Evolutionary conservation across 345 rosid species (phyloP).

Genomic region (Durio zibethinus): DNA sequence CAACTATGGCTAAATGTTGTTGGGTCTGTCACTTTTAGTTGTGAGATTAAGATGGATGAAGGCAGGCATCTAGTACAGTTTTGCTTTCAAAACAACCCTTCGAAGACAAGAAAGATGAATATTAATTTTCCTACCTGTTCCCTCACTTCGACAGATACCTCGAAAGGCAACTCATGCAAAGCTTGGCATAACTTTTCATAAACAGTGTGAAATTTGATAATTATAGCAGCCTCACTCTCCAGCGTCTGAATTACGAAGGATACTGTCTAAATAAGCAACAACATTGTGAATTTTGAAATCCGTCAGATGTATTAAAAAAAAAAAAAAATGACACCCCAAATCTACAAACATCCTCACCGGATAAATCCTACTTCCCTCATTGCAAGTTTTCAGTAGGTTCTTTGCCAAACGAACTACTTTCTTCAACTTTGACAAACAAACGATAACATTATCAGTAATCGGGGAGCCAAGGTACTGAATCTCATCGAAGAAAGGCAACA

Average conservation of each 20-base stretch:
- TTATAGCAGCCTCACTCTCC: slow-evolving; percentile 47
- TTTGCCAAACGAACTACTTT: slow-evolving; percentile 41
- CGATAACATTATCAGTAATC: slow-evolving; percentile 19
- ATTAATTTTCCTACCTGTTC: slow-evolving; percentile 41
- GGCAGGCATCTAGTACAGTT: background rate
- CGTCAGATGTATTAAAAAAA: too few relatives aligned
- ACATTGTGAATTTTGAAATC: background rate
- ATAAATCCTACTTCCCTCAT: slow-evolving; percentile 75
- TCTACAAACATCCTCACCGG: slow-evolving; percentile 34
- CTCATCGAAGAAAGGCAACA: slow-evolving; percentile 65
- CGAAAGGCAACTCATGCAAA: slow-evolving; percentile 38
- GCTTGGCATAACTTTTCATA: slow-evolving; percentile 45
- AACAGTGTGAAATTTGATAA: slow-evolving; percentile 42
- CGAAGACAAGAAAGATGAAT: background rate
- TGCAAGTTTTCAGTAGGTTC: slow-evolving; percentile 53
- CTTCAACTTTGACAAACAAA: slow-evolving; percentile 37
- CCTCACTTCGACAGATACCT: slow-evolving; percentile 48
- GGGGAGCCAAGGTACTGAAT: slow-evolving; percentile 33
- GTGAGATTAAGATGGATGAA: too few relatives aligned
- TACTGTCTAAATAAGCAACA: background rate
- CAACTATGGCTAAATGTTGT: too few relatives aligned
- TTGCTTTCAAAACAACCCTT: background rate
- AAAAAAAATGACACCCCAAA: background rate
- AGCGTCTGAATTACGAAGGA: slow-evolving; percentile 43
- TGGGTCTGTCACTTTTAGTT: too few relatives aligned